Evolutionary conservation across 192 early-diverging fungal genomes (phyloP), one percentile per base, ranked within the genome.

Genomic region (Podila epigama): DNA sequence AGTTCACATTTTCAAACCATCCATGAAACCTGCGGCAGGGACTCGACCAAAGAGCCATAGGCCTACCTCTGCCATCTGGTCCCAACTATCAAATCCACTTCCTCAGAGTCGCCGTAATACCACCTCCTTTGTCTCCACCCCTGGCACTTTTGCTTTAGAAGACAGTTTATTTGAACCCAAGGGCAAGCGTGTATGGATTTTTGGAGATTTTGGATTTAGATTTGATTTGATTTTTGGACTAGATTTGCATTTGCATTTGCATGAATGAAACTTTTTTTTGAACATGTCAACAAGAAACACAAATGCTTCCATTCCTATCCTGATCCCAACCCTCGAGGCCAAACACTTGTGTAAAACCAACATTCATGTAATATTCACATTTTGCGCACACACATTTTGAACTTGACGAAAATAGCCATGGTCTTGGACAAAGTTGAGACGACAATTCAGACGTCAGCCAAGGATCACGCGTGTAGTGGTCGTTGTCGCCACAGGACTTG

Each of bases 31-130:
- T 48, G 44, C 44, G 25, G 44, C 20, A 10, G 44, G 44, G 13
- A 25, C 37, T 7, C 28, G 27, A 18, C 33, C 56, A 29, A 34
- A 34, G 32, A 44, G 52, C 22, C 39, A 31, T n/a, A 51, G 69
- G n/a, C 54, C 69, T 22, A 12, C 39, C 16, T 63, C 69, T 3
- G 32, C 33, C 53, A 58, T 70, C 48, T 70, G 69, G 69, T 50
- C 69, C 5, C 61, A 63, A 28, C 55, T 57, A 4, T 70, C 69
- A 7, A 56, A 31, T 37, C 40, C 39, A 16, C 58, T 15, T 20
- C 39, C 25, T 28, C 36, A 39, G 58, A 60, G 16, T 20, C 44
- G 7, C 6, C 60, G 15, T 15, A 41, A 27, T 16, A 34, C 57
- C 57, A 39, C 33, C 29, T n/a, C 52, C 9, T 6, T n/a, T 34